Conservation (phyloP, 2,329 filamentous ascomycete genomes). For the Sporothrix euskadiensis region DNA sequence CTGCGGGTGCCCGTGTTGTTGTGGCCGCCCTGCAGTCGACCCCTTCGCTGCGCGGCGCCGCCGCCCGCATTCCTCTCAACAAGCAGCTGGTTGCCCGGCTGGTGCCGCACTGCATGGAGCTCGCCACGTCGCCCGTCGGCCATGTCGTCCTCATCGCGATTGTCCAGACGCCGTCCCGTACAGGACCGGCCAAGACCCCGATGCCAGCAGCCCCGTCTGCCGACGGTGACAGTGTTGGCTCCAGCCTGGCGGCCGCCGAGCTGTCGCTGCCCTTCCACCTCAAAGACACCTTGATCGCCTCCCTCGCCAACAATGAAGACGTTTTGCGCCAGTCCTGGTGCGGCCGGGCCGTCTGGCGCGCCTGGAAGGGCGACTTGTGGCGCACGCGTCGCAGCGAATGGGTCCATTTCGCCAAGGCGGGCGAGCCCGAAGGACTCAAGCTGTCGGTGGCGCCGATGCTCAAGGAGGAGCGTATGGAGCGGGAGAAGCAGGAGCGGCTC, state of each 20-base stretch:
- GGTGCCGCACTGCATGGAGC: slow-evolving; percentile 46
- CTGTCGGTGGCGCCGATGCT: slow-evolving; percentile 42
- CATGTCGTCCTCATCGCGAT: slow-evolving; percentile 55
- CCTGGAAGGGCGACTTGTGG: slow-evolving; percentile 61
- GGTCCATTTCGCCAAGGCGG: slow-evolving; percentile 59
- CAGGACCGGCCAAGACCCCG: neutral
- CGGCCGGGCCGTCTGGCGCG: slow-evolving; percentile 58
- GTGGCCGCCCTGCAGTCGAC: slow-evolving; percentile 52
- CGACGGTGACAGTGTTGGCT: neutral
- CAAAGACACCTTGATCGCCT: slow-evolving; percentile 56
- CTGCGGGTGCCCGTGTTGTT: slow-evolving; percentile 52
- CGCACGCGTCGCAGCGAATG: slow-evolving; percentile 55
- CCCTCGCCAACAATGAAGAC: slow-evolving; percentile 51
- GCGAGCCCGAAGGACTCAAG: slow-evolving; percentile 42
- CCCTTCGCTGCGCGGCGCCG: slow-evolving; percentile 40
- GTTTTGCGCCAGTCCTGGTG: slow-evolving; percentile 55
- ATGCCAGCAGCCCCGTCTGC: no score
- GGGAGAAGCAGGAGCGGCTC: neutral
- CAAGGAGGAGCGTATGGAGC: slow-evolving; percentile 23
- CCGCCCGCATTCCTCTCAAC: slow-evolving; percentile 46
- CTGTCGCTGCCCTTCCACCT: slow-evolving; percentile 54
- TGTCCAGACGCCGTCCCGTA: slow-evolving; percentile 51
- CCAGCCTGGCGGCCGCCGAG: slow-evolving; percentile 43
- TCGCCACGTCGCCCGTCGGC: slow-evolving; percentile 54
- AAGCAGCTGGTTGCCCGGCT: slow-evolving; percentile 55